Base-by-base conservation (phyloP, 768 basidiomycete genomes). In the Sporobolomyces pararoseus region DNA sequence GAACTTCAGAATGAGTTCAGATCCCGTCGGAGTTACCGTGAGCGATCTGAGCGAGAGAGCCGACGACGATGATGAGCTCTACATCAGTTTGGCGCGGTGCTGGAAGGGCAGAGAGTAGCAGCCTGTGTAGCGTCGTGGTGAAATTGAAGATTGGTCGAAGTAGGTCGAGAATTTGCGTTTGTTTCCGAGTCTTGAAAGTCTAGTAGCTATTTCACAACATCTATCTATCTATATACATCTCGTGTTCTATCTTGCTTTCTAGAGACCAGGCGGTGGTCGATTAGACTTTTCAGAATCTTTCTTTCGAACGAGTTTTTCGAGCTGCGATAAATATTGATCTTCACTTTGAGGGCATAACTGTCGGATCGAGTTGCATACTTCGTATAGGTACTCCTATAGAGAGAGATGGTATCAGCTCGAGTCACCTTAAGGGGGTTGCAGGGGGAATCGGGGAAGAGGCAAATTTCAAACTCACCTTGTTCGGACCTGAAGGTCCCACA, bases 401-500 rank as follows among this genome's bases (percentile, higher is more conserved):
- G 39, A 31, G 9, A 0, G 31, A n/a, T 29, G 53, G 10, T 32
- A 17, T 19, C 34, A 21, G 55, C 25, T 4, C 34, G 25, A 14
- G 63, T 42, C 9, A 17, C 17, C 9, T 42, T 42, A 9, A 42
- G 50, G 23, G 12, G 14, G 19, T 17, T 50, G 23, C 39, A 54
- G 25, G 12, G 29, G 27, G 31, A 21, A 46, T 29, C 4, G 63
- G 4, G 21, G 42, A 55, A 4, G n/a, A n/a, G n/a, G n/a, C n/a
- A n/a, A n/a, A n/a, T n/a, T n/a, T n/a, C n/a, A n/a, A 25, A 25
- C 78, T 35, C 42, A 89, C 92, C 82, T 92, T 94, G 82, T 98
- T 98, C 3, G 82, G 84, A 0, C 94, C 94, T 0, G 93, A 96
- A 0, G 93, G 92, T 1, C 94, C 94, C 0, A 86, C 83, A 0